Base-by-base conservation (phyloP, 2,329 filamentous ascomycete genomes). In the Aureobasidium vineae region DNA sequence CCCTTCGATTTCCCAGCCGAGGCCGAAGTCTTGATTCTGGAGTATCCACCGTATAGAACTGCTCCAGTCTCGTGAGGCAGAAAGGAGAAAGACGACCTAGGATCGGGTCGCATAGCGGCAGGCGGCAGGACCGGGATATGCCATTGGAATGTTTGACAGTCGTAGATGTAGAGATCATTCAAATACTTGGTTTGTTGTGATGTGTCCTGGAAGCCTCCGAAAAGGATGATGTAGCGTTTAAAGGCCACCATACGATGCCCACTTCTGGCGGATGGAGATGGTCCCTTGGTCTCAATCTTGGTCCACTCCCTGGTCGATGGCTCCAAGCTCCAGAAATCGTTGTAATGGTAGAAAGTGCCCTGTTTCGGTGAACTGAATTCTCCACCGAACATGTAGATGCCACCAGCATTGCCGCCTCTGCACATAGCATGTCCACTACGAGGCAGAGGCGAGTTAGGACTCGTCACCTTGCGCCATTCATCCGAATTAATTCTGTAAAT, bases 261-360 rank as follows among this genome's bases (percentile, higher is more conserved):
- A 76, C 91, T 96, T 70, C 95, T 84, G 2, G 94, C 92, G 1
- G 91, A 89, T 45, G 94, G 94, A 41, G 85, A 84, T 77, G 90
- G 91, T 67, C 90, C 90, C 80, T 88, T 89, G 2, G 83, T 84
- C 77, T 99, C 95, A 40, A 99, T 83, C 68, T 93, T 90, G 66
- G 87, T 90, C 95, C 95, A 99, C 80, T 99, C 95, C 72, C 92
- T 85, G 8, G 86, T 88, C 10, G 84, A 85, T 0, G 94, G 90
- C 74, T 98, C 93, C 50, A 98, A 84, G 59, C 90, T 85, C 94
- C 95, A 99, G 77, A 99, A 98, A 79, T 98, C 95, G 74, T 96
- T 97, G 80, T 99, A 99, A 78, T 99, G 95, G 77, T 99, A 97
- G 74, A 99, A 99, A 0, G 94, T 98, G 4, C 95, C 95, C 78